phyloP scores from a whole-genome alignment of 768 basidiomycete genomes.

The Podaxis carcinomalis region DNA sequence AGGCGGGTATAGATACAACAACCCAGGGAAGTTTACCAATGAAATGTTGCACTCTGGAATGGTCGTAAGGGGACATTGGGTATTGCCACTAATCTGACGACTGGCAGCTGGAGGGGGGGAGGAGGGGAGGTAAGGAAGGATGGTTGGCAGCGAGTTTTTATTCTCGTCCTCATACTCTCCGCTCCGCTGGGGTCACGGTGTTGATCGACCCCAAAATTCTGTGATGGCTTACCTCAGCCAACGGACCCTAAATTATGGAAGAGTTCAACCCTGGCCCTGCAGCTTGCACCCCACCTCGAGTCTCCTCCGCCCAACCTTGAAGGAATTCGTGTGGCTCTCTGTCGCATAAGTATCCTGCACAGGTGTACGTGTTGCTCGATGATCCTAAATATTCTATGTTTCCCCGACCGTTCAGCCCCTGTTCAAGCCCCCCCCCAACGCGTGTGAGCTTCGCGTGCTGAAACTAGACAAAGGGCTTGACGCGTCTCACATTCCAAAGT shows the following conservation, averaged over 20 bases:
- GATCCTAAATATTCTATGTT: background rate
- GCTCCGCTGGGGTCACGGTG: conserved; percentile 34
- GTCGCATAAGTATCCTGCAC: background rate
- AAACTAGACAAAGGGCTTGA: background rate
- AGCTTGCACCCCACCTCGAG: background rate
- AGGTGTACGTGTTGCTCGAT: background rate
- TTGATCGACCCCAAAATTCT: conserved; percentile 44
- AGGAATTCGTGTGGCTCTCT: background rate
- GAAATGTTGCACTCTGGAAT: conserved; percentile 50
- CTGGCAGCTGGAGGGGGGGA: conserved; percentile 15
- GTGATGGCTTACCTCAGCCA: conserved; percentile 28
- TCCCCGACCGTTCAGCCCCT: background rate
- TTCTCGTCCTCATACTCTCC: conserved; percentile 15
- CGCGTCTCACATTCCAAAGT: background rate
- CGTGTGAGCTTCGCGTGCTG: background rate
- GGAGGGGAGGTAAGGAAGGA: conserved; percentile 14
- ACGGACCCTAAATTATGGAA: background rate
- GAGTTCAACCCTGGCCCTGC: background rate
- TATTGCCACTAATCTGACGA: conserved; percentile 13
- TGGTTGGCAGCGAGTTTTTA: conserved; percentile 20
- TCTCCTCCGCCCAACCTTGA: background rate
- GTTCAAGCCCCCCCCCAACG: background rate
- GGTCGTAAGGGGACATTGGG: conserved; percentile 48
- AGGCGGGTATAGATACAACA: conserved; percentile 10
- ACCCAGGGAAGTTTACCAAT: conserved; percentile 32